These are phyloP conservation scores for Spatholobus suberectus DNA, from an alignment of 306 rosid species.

Conservation along the genomic window DNA sequence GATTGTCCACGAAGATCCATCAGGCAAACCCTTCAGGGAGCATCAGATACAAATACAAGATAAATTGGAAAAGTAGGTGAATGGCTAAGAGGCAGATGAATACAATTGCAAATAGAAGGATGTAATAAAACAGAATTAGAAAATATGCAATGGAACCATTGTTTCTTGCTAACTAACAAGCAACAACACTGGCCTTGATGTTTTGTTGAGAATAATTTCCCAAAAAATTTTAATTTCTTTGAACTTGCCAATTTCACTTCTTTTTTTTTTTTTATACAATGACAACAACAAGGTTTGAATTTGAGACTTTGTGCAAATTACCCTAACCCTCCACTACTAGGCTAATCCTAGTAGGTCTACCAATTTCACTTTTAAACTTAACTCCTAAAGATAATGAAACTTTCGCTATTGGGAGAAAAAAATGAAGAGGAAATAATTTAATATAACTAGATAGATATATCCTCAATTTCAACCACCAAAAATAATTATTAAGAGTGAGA, in stretches of 20 bases:
- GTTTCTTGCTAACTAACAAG: background rate
- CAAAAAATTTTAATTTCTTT: background rate
- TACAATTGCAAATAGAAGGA: background rate
- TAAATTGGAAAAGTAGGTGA: background rate
- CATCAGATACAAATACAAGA: background rate
- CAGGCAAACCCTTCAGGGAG: conserved; percentile 57
- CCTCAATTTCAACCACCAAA: background rate
- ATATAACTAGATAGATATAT: background rate
- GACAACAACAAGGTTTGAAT: no score
- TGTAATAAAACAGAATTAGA: background rate
- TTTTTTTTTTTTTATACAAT: no score
- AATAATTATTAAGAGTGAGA: background rate
- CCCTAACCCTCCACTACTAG: no score
- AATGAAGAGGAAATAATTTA: background rate
- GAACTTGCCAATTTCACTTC: no score
- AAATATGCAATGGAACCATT: conserved; percentile 2
- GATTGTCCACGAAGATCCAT: conserved; percentile 76
- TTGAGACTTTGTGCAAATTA: no score
- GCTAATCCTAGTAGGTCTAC: no score
- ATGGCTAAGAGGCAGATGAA: conserved; percentile 8
- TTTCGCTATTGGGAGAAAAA: background rate
- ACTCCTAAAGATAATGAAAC: background rate
- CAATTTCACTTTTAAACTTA: background rate
- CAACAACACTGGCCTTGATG: background rate
- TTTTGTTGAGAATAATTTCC: background rate